Evolutionary conservation across 1,284 basidiomycete species (phyloP).

Genomic region (Stereum hirsutum): DNA sequence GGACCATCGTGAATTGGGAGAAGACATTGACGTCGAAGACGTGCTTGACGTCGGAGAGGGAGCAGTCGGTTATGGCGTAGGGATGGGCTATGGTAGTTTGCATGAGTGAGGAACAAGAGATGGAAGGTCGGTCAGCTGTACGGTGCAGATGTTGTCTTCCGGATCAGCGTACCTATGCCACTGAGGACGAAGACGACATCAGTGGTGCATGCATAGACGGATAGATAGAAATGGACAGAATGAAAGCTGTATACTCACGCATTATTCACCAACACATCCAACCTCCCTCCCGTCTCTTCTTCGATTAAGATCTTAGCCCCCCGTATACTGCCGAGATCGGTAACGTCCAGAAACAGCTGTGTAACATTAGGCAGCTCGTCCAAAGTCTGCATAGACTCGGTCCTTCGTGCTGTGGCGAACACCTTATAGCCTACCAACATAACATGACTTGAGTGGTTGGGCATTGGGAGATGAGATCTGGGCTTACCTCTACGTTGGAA

Average conservation of each 20-base stretch:
- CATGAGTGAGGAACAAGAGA: neutral
- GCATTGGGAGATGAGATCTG: too few species aligned
- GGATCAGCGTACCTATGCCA: conserved; percentile 7
- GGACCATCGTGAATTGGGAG: conserved; percentile 18
- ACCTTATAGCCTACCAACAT: conserved; percentile 22
- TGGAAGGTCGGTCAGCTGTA: neutral
- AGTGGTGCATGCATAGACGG: too few species aligned
- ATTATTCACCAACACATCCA: conserved; percentile 24
- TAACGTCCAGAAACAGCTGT: conserved; percentile 20
- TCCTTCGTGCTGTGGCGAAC: conserved; percentile 21
- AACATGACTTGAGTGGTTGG: too few species aligned
- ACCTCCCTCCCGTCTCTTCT: conserved; percentile 16
- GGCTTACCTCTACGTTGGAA: neutral
- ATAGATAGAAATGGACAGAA: neutral
- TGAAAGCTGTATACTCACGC: conserved; percentile 16
- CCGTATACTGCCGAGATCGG: conserved; percentile 13
- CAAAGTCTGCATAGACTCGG: conserved; percentile 17
- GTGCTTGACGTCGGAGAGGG: conserved; percentile 11
- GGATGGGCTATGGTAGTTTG: conserved; percentile 1
- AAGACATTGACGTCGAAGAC: conserved; percentile 22
- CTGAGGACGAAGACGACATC: neutral
- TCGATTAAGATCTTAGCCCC: conserved; percentile 12
- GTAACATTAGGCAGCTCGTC: conserved; percentile 16
- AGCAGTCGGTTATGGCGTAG: conserved; percentile 14
- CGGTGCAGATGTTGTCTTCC: too few species aligned